Base-by-base conservation (phyloP, 2,329 filamentous ascomycete genomes). In the Aspergillus tanneri region DNA sequence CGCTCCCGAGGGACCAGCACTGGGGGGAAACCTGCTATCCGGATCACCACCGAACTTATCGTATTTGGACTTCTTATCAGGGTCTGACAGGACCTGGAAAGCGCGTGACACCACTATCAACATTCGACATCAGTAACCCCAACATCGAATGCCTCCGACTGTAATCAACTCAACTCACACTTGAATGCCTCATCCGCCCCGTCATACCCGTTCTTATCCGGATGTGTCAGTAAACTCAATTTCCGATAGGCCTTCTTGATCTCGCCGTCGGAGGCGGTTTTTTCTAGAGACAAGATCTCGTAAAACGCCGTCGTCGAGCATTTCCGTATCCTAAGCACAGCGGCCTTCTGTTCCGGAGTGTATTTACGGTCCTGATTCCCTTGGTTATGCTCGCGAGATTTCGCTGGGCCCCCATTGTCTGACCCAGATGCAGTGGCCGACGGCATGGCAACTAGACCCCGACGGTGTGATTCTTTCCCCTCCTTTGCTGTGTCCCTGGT, bases 231-330 rank as follows among this genome's bases (percentile, higher is more conserved):
- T 63, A 99, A 76, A 67, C 88, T 93, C 68, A 95, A 80, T 74
- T 96, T 97, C 65, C 92, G 83, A 74, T 99, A 99, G 5, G 93
- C 92, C 77, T 97, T 97, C 72, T 97, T 99, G 67, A 99, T 90
- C 64, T 97, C 92, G 53, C 78, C 72, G 60, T 97, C 92, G 40
- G 83, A 83, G 41, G 76, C 72, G 54, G 86, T 84, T 54, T 77
- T 77, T 60, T 86, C 81, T 40, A 96, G 73, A 18, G 84, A 85
- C 24, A 99, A 75, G 59, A 99, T 97, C 68, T 97, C 93, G 76
- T 99, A 99, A 72, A 95, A 99, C 14, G 89, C 89, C 3, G 90
- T 96, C 18, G 87, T 76, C 30, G 80, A 78, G 74, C 93, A 99
- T 75, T 81, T 83, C 57, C 88, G 85, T 67, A 99, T 93, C 57